These are phyloP conservation scores for Fomitopsis schrenkii DNA, from an alignment of 1,284 basidiomycete species.

Conservation along the genomic window DNA sequence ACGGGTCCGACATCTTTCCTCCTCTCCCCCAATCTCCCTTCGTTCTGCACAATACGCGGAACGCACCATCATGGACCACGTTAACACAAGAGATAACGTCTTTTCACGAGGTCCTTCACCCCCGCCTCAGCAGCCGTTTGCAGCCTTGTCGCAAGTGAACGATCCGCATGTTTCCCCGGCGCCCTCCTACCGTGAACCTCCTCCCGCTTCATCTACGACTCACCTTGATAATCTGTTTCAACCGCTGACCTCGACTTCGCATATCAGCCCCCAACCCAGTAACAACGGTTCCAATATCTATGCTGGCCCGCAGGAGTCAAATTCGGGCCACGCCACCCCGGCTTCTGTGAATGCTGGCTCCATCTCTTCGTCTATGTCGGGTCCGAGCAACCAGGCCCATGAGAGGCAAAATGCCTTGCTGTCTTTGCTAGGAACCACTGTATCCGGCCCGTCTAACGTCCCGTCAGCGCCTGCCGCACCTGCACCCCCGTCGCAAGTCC, in stretches of 20 bases:
- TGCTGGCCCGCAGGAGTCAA: conserved; percentile 30
- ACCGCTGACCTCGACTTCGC: conserved; percentile 38
- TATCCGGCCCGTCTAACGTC: conserved; percentile 32
- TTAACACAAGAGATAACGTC: conserved; percentile 41
- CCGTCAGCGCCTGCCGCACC: conserved; percentile 29
- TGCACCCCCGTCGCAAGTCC: conserved; percentile 50
- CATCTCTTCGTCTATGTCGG: conserved; percentile 35
- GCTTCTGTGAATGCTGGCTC: conserved; percentile 49
- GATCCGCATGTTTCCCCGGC: conserved; percentile 32
- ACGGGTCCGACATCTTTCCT: conserved; percentile 21
- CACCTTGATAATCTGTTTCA: conserved; percentile 60
- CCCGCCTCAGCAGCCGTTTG: conserved; percentile 37
- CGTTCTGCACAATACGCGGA: conserved; percentile 7
- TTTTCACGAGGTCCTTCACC: conserved; percentile 59
- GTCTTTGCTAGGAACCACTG: conserved; percentile 50
- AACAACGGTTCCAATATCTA: conserved; percentile 30
- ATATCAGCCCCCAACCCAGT: conserved; percentile 28
- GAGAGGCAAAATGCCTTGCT: conserved; percentile 72
- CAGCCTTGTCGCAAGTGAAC: conserved; percentile 19
- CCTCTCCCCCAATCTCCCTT: conserved; percentile 14
- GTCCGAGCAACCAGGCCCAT: conserved; percentile 39
- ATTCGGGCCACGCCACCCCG: conserved; percentile 53
- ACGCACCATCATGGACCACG: conserved; percentile 29
- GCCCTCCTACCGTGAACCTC: conserved; percentile 30
- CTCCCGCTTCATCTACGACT: conserved; percentile 35